phyloP scores from a whole-genome alignment of 441 rosid species.

The Viola pubescens region DNA sequence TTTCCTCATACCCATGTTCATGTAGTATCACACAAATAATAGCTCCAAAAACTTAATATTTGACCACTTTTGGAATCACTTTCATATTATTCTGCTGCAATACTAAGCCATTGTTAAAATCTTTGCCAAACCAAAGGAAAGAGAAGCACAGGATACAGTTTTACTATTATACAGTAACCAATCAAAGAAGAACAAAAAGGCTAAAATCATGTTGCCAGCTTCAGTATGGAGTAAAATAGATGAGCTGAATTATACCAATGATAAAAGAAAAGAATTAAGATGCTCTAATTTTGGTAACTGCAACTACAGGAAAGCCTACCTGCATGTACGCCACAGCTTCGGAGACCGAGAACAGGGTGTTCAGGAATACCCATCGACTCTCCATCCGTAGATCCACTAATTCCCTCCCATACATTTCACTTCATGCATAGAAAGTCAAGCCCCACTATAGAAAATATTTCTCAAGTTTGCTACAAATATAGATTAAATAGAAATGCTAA shows the following conservation, averaged over 20 bases:
- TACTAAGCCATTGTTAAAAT: too few species aligned
- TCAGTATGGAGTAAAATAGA: too few species aligned
- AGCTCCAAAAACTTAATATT: too few species aligned
- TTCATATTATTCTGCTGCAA: too few species aligned
- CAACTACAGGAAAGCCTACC: constrained; percentile 31
- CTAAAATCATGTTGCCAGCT: too few species aligned
- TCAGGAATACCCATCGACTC: constrained; percentile 88
- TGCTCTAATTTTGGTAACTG: not conserved
- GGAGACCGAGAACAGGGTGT: constrained; percentile 92
- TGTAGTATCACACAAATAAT: too few species aligned
- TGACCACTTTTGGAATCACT: too few species aligned
- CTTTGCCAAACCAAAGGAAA: too few species aligned
- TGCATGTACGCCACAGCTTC: constrained; percentile 96
- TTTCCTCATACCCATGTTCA: too few species aligned
- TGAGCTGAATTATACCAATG: not conserved
- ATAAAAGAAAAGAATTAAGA: not conserved
- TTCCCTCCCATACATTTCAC: constrained; percentile 95
- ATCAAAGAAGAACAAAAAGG: too few species aligned
- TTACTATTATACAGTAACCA: too few species aligned
- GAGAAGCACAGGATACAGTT: too few species aligned
- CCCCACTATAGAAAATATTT: constrained; percentile 23
- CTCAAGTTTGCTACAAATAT: constrained; percentile 21
- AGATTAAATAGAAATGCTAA: constrained; percentile 7
- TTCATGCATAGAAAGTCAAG: constrained; percentile 44
- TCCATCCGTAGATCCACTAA: constrained; percentile 89